Evolutionary conservation across 257 asterid genomes (phyloP).

Genomic region (Scutellaria minor): DNA sequence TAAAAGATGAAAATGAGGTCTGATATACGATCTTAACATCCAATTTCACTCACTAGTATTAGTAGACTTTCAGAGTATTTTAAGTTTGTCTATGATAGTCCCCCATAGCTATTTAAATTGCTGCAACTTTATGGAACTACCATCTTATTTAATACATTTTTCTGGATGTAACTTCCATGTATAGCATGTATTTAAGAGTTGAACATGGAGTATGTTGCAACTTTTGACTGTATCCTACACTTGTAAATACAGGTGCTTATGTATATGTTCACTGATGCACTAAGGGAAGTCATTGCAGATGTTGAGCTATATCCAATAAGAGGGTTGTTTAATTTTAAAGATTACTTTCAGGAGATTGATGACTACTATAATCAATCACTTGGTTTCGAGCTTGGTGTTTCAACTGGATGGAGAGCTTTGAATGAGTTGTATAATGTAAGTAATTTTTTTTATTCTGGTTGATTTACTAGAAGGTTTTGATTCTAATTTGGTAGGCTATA

Average conservation of each 20-base stretch:
- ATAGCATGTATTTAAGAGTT: neutral
- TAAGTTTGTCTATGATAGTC: too few relatives aligned
- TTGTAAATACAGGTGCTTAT: constrained; percentile 72
- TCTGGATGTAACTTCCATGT: constrained; percentile 9
- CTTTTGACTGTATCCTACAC: constrained; percentile 19
- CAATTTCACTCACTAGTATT: neutral
- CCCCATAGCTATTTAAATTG: neutral
- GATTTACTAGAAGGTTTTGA: constrained; percentile 8
- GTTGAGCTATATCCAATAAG: constrained; percentile 92
- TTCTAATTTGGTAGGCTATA: neutral
- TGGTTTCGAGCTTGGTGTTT: constrained; percentile 84
- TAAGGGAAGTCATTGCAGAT: constrained; percentile 72
- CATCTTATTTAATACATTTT: neutral
- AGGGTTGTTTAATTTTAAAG: constrained; percentile 82
- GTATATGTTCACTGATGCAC: constrained; percentile 79
- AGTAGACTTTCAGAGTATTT: too few relatives aligned
- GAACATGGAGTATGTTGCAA: neutral
- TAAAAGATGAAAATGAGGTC: constrained; percentile 99
- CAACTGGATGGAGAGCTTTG: constrained; percentile 96
- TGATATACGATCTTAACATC: constrained; percentile 27
- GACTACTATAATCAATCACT: constrained; percentile 81
- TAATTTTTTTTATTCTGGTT: too few relatives aligned
- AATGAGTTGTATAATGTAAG: constrained; percentile 83
- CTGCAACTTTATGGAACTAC: constrained; percentile 11
- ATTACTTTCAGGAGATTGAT: constrained; percentile 74